Percentiles rank a stretch among this genome's conserved stretches.
These are phyloP conservation scores for Trichoderma oligosporum DNA, from an alignment of 2,329 filamentous ascomycete genomes.

Conservation along the genomic window DNA sequence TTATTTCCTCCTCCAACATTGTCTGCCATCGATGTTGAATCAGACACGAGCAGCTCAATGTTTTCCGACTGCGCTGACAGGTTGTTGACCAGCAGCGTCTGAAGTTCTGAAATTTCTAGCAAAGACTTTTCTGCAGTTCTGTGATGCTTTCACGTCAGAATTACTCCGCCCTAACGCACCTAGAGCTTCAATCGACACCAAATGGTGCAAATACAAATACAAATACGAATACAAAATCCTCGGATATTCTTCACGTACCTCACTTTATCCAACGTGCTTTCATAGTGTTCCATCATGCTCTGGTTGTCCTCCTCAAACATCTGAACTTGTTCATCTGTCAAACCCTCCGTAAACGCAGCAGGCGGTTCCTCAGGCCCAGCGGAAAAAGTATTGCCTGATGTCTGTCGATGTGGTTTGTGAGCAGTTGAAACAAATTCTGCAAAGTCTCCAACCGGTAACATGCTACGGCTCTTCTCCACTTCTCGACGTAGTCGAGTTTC, in stretches of 20 bases:
- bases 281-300: constrained; percentile 88
- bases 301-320: constrained; percentile 92
- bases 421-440: constrained; percentile 30
- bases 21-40: constrained; percentile 75
- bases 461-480: constrained; percentile 83
- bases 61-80: constrained; percentile 81
- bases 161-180: background rate
- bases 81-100: constrained; percentile 83
- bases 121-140: constrained; percentile 88
- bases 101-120: constrained; percentile 86
- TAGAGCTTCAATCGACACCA: too few species aligned
- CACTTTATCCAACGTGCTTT: constrained; percentile 91
- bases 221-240: too few species aligned
- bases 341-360: constrained; percentile 41
- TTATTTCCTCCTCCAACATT: constrained; percentile 89
- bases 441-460: constrained; percentile 48
- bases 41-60: constrained; percentile 82
- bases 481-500: constrained; percentile 80
- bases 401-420: constrained; percentile 11
- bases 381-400: background rate
- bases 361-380: constrained; percentile 9
- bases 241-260: constrained; percentile 57
- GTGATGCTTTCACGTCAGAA: constrained; percentile 14
- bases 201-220: too few species aligned
- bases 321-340: constrained; percentile 83